Conservation (phyloP, 2,329 filamentous ascomycete species). For the Neodidymelliopsis sp. region DNA sequence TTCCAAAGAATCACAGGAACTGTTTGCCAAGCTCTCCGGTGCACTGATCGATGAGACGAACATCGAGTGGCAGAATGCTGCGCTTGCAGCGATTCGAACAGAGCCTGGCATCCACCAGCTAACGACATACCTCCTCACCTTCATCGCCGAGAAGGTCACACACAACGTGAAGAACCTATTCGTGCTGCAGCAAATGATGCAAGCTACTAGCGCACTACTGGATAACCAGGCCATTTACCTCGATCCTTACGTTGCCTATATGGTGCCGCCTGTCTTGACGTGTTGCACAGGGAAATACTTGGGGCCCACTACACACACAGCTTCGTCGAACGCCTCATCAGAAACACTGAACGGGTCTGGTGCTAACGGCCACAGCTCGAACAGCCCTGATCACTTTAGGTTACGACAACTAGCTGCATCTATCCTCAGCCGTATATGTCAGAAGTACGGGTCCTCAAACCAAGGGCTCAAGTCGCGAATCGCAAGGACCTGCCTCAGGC, state of each 20-base stretch:
- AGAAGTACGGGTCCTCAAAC: slow-evolving; percentile 81
- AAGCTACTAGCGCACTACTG: slow-evolving; percentile 83
- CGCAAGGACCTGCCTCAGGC: slow-evolving; percentile 90
- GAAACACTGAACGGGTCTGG: slow-evolving; percentile 50
- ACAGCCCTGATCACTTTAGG: slow-evolving; percentile 68
- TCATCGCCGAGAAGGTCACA: slow-evolving; percentile 94
- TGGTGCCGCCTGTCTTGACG: slow-evolving; percentile 88
- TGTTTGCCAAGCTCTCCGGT: slow-evolving; percentile 93
- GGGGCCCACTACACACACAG: slow-evolving; percentile 62
- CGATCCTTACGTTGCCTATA: slow-evolving; percentile 70
- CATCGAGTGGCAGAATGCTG: slow-evolving; percentile 85
- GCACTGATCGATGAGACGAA: slow-evolving; percentile 88
- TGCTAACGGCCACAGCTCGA: slow-evolving; percentile 31
- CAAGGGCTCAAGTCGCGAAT: slow-evolving; percentile 86
- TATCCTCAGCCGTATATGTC: slow-evolving; percentile 78
- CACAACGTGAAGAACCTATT: slow-evolving; percentile 92
- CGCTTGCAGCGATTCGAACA: slow-evolving; percentile 81
- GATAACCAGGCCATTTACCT: slow-evolving; percentile 82
- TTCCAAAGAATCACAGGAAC: slow-evolving; percentile 93
- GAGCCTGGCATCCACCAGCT: slow-evolving; percentile 96
- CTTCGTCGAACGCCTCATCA: slow-evolving; percentile 60
- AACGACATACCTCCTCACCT: slow-evolving; percentile 95
- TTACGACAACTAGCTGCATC: slow-evolving; percentile 86
- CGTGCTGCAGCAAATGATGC: slow-evolving; percentile 89
- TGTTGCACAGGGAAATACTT: slow-evolving; percentile 87